A percentile compares a stretch with the other conserved stretches of the same genome.
Conservation (phyloP, 768 basidiomycete genomes). For the Lentinus brumalis region DNA sequence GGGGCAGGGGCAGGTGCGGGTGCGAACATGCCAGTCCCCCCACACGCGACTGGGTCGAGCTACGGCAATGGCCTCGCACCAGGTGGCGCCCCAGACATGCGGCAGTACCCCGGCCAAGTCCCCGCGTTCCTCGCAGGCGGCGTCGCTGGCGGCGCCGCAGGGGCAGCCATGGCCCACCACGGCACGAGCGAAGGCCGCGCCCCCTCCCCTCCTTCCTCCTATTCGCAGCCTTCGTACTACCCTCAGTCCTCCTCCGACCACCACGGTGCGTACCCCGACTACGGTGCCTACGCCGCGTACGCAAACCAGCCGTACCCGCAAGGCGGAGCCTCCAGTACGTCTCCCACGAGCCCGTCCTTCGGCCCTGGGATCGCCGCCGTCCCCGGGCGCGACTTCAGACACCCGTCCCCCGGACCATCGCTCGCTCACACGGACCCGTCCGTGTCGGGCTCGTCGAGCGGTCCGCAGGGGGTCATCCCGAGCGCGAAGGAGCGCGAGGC, state of each 20-base stretch:
- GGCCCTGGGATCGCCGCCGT: slow-evolving; percentile 9
- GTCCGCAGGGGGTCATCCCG: slow-evolving; percentile 17
- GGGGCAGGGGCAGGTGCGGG: neutral
- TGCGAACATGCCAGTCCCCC: slow-evolving; percentile 1
- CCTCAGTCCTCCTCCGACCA: slow-evolving; percentile 22
- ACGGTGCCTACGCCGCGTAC: slow-evolving; percentile 21
- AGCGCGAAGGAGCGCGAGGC: slow-evolving; percentile 35
- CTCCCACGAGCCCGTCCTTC: slow-evolving; percentile 10
- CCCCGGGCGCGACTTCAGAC: slow-evolving; percentile 22
- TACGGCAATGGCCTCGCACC: neutral
- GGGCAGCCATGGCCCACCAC: slow-evolving; percentile 11
- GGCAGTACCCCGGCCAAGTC: slow-evolving; percentile 26
- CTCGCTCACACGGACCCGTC: slow-evolving; percentile 23
- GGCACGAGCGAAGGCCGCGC: neutral
- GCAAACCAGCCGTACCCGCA: slow-evolving; percentile 12
- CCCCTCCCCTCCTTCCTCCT: slow-evolving; percentile 19
- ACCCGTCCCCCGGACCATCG: slow-evolving; percentile 29
- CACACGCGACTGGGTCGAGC: neutral
- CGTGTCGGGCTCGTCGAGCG: slow-evolving; percentile 10
- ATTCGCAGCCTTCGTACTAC: slow-evolving; percentile 25
- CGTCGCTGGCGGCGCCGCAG: slow-evolving; percentile 21
- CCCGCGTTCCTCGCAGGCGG: slow-evolving; percentile 28
- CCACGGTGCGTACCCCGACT: slow-evolving; percentile 23
- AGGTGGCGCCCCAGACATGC: slow-evolving; percentile 27
- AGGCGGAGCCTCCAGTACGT: slow-evolving; percentile 4